Evolutionary conservation across 352 stramenopile genomes (phyloP), one percentile per base, ranked within the genome.

Genomic region (Globisporangium ultimum): DNA sequence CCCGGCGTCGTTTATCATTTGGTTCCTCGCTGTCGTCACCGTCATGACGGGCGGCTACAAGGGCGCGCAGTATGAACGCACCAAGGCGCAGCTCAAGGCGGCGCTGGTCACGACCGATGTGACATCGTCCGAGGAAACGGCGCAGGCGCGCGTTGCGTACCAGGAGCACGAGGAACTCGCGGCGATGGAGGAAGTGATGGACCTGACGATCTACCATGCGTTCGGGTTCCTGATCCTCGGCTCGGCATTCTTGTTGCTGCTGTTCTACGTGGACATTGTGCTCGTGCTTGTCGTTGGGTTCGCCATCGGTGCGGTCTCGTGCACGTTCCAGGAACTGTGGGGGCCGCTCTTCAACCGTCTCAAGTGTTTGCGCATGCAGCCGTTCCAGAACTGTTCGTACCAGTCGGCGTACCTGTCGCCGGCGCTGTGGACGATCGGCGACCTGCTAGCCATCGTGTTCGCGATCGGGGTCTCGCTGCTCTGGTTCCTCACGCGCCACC

Each of bases 181-280:
- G 15, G 55, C 63, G 9, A 63, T 61, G 7, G 61, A 88, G 12
- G 82, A 89, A 51, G 88, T 95, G 49, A 84, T 98, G 17, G 95
- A 98, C 57, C 69, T 98, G 9, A 91, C 72, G 45, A 77, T 90
- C 12, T 80, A 74, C 42, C 93, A 98, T 75, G 93, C 93, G 0
- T 20, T 97, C 18, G 78, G 66, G 47, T 98, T 98, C 54, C 73
- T 98, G 60, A 60, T 97, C 32, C 78, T 98, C 67, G 88, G 86
- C 38, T 97, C 88, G 6, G 82, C 67, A 4, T 93, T 96, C 64
- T 72, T 98, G 11, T 63, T 97, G 8, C 71, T 98, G 53, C 72
- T 98, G 1, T 98, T 98, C 71, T 97, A 90, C 57, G 76, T 89
- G 34, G 64, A 95, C 63, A 58, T 91, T 21, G 74, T 91, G 61